Percentiles rank a stretch among this genome's conserved stretches.
phyloP scores from a whole-genome alignment of 495 filamentous ascomycete species.

The Aspergillus bridgeri region DNA sequence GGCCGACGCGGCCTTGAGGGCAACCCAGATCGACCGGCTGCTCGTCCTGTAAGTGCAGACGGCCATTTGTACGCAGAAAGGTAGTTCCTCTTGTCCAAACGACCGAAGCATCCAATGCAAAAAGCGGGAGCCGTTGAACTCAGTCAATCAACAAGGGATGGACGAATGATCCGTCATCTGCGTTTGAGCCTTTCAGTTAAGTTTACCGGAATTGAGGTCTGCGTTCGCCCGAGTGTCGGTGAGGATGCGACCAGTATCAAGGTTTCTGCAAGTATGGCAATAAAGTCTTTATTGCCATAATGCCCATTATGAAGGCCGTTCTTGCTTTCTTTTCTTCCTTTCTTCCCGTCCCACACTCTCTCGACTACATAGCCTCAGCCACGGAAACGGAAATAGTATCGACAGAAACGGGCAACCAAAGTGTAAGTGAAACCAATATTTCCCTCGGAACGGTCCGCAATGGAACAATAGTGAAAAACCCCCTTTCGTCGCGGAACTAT shows the following conservation, averaged over 20 bases:
- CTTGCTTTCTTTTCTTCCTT: neutral
- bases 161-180: conserved; percentile 12
- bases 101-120: neutral
- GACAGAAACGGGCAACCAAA: neutral
- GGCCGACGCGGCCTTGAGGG: neutral
- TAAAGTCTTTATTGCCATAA: neutral
- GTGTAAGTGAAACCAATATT: neutral
- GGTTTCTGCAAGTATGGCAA: neutral
- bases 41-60: neutral
- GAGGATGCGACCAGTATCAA: conserved; percentile 14
- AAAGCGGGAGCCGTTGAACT: neutral
- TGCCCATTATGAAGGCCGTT: neutral
- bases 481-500: neutral
- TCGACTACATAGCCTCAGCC: neutral
- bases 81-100: neutral
- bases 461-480: neutral
- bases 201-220: neutral
- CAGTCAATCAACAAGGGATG: neutral
- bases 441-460: conserved; percentile 4
- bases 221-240: conserved; percentile 11
- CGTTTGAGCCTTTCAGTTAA: neutral
- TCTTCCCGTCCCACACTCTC: neutral
- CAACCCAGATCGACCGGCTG: neutral
- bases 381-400: neutral
- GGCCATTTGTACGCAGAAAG: neutral